Base-by-base conservation (phyloP, 805 yeast genomes). In the Phaffomyces antillensis region DNA sequence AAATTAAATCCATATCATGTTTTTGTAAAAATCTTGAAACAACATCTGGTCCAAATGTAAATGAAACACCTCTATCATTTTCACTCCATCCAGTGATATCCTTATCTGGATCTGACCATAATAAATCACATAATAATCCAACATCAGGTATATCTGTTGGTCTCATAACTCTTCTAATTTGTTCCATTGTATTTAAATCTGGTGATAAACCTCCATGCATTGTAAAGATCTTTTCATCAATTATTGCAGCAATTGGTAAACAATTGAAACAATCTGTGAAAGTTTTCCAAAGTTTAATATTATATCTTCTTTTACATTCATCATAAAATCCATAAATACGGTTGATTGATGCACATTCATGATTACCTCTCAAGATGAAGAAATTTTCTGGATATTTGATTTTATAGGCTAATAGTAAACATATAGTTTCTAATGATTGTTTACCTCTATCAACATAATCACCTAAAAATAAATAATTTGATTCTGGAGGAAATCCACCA, bases 131-230 rank as follows among this genome's bases (percentile, higher is more conserved):
- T 59, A 91, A 76, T 59, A 91, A 77, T 25, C 99, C 99, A 49
- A 89, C 96, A 67, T 91, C 99, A 45, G 99, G 99, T 57, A 91
- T 89, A 74, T 91, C 99, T 36, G 99, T 91, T 54, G 99, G 99
- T 72, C 99, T 84, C 98, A 90, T 91, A 51, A 91, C 96, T 65
- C 97, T 82, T 75, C 98, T 85, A 63, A 91, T 93, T 70, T 91
- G 98, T 66, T 93, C 98, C 98, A 91, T 91, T 50, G 95, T 80
- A 72, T 90, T 93, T 65, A 91, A 79, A 71, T 91, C 98, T 40
- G 99, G 99, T 37, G 96, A 86, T 59, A 91, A 75, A 51, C 99
- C 99, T 61, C 99, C 99, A 70, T 91, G 99, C 98, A 93, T 91
- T 54, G 97, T 87, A 67, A 91, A 90, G 67, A 91, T 93, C 72